Evolutionary conservation across 1,284 basidiomycete species (phyloP).

Genomic region (Ustilago trichophora): DNA sequence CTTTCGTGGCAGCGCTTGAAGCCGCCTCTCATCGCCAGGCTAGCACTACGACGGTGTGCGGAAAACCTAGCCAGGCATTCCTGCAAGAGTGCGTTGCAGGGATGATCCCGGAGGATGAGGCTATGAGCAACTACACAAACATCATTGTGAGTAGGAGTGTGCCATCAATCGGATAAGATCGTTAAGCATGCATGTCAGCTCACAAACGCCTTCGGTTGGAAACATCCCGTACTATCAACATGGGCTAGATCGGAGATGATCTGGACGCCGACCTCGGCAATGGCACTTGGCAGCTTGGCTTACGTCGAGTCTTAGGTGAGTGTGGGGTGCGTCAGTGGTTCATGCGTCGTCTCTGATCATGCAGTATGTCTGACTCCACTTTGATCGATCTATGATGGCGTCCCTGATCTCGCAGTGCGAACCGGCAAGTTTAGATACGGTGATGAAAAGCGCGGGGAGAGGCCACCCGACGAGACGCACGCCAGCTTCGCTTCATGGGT

Average conservation of each 20-base stretch:
- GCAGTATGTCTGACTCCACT: background rate
- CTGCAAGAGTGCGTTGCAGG: constrained; percentile 37
- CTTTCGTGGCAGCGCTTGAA: constrained; percentile 39
- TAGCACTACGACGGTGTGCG: constrained; percentile 23
- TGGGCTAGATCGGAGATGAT: constrained; percentile 42
- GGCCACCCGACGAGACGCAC: constrained; percentile 19
- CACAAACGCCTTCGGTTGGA: background rate
- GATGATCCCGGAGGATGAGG: constrained; percentile 16
- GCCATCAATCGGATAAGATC: background rate
- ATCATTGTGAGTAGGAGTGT: constrained; percentile 30
- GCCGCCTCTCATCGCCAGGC: constrained; percentile 12
- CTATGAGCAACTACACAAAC: constrained; percentile 15
- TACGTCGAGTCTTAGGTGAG: constrained; percentile 38
- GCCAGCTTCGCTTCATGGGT: constrained; percentile 34
- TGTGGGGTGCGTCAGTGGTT: background rate
- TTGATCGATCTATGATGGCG: background rate
- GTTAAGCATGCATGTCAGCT: background rate
- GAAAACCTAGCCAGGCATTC: constrained; percentile 34
- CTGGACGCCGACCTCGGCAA: constrained; percentile 40
- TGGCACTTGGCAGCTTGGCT: constrained; percentile 39
- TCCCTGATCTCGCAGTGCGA: constrained; percentile 18
- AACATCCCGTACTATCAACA: background rate
- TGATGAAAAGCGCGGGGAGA: constrained; percentile 27
- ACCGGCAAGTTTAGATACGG: constrained; percentile 34
- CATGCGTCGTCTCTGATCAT: too few species aligned